These are phyloP conservation scores for Steccherinum ochraceum DNA, from an alignment of 768 basidiomycete species.

Conservation along the genomic window DNA sequence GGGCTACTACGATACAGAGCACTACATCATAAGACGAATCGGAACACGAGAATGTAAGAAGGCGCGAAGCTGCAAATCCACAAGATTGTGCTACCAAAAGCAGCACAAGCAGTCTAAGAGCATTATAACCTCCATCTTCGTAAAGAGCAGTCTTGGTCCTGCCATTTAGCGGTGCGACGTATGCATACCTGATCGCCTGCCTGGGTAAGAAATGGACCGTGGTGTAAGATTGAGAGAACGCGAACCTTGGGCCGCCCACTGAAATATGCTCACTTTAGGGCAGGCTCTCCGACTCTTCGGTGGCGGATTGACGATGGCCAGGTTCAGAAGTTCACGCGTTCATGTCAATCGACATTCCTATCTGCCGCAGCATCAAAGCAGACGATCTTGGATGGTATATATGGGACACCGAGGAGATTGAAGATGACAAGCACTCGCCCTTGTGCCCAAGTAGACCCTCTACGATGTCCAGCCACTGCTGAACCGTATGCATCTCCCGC, in stretches of 20 bases:
- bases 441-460: background rate
- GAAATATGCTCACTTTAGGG: slow-evolving; percentile 20
- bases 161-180: slow-evolving; percentile 69
- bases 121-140: slow-evolving; percentile 66
- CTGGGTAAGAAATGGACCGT: slow-evolving; percentile 64
- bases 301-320: background rate
- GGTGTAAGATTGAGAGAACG: slow-evolving; percentile 42
- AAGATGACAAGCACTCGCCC: background rate
- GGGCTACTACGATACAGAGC: background rate
- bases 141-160: slow-evolving; percentile 54
- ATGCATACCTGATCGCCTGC: slow-evolving; percentile 36
- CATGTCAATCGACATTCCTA: background rate
- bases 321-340: background rate
- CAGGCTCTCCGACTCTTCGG: slow-evolving; percentile 10
- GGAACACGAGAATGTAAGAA: slow-evolving; percentile 34
- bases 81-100: slow-evolving; percentile 14
- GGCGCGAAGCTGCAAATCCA: slow-evolving; percentile 37
- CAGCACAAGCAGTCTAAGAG: slow-evolving; percentile 29
- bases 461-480: too few relatives aligned
- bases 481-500: too few relatives aligned
- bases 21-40: background rate
- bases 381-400: background rate
- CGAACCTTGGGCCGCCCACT: slow-evolving; percentile 2
- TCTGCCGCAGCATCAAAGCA: background rate
- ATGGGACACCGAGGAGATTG: background rate